Base-by-base conservation (phyloP, 2,329 filamentous ascomycete species). In the Huntiella bhutanensis region DNA sequence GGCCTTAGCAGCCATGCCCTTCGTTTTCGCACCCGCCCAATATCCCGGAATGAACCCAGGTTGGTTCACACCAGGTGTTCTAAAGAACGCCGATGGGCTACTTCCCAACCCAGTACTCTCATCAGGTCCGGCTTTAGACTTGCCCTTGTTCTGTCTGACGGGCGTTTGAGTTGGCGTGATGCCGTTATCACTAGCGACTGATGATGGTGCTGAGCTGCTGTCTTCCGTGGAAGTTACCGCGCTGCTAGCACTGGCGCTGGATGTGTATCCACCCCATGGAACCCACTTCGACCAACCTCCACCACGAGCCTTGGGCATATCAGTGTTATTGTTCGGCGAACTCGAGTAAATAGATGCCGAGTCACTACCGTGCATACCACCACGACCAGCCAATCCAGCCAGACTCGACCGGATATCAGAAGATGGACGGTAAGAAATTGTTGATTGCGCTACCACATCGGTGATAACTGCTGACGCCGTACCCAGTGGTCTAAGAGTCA, bases 21-120 rank as follows among this genome's bases (percentile, higher is more conserved):
- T 40, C 5, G 40, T 32, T 37, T 43, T 47, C 6, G 38, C 48
- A 7, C 36, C 32, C 32, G 15, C n/a, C 48, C 44, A 47, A 28
- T 88, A 80, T 0, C 83, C 82, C 0, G 80, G 74, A 38, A 91
- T 79, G 0, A 75, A 69, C 0, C 83, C 83, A 1, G 73, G 69
- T 57, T 88, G 83, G 55, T 91, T 91, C 56, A 91, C 84, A 0
- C 83, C 83, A 1, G 81, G 73, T 4, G 71, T 62, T 38, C 82
- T 68, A 38, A 64, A 64, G 33, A 62, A 45, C 8, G 63, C 60
- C 47, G 58, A 7, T 3, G 35, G 36, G 5, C 13, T 33, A 17
- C 10, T 45, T 37, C 13, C 33, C 32, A 12, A 35, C 19, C 3
- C 41, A 13, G 15, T 12, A 19, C 11, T 17, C 32, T 10, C 43